Base-by-base conservation (phyloP, 306 rosid species). In the Acmispon strigosus region DNA sequence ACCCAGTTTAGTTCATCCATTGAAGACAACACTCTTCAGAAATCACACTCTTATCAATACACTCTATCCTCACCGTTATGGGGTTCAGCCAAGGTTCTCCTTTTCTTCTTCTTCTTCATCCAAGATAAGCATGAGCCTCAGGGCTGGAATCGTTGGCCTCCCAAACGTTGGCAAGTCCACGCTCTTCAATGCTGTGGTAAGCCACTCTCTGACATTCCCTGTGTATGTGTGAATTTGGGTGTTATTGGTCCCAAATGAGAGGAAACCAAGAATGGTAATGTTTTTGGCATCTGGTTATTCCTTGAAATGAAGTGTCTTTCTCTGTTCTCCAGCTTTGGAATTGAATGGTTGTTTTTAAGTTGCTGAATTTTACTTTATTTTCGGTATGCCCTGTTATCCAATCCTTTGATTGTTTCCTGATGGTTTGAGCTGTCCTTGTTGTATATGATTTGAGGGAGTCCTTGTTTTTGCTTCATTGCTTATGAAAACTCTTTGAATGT, bases 121-220 rank as follows among this genome's bases (percentile, higher is more conserved):
- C 3, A 91, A 73, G 77, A 86, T 91, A 45, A 86, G 99, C 88
- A 94, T 89, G 99, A 94, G 92, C 80, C 92, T 94, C 66, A 84
- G 70, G 80, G 95, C 96, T 50, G 99, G 99, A 62, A 91, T 94
- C 49, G 99, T 94, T 56, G 99, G 99, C 70, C 99, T 94, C 48
- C 97, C 97, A 7, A 94, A 94, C 75, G 99, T 94, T 63, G 98
- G 98, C 39, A 94, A 89, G 75, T 94, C 98, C 66, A 94, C 97
- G 22, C 96, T 94, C 70, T 94, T 94, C 86, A 94, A 91, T 66
- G 99, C 97, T 72, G 97, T 94, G 19, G 97, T 94, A 79, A 86
- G 92, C 20, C 62, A 18, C 50, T 60, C 14, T 34, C 51, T 50
- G 43, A 41, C 10, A n/a, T 4, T 18, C 15, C n/a, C n/a, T n/a